A percentile compares a stretch with the other conserved stretches of the same genome.
Evolutionary conservation across 2,329 filamentous ascomycete species (phyloP).

Genomic region (Sclerotinia subarctica): DNA sequence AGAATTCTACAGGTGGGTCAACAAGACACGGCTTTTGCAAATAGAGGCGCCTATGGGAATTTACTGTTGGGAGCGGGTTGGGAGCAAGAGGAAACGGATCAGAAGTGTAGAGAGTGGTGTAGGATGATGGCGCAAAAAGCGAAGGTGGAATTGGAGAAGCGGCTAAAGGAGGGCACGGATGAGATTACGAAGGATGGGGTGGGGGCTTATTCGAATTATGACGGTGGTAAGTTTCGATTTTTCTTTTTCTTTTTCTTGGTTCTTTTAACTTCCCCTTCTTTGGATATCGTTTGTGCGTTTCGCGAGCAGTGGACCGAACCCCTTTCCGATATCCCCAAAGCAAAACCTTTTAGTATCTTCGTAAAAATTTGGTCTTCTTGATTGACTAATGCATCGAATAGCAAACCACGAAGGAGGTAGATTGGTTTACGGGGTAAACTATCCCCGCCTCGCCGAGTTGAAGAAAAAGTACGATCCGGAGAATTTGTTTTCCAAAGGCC

Average conservation of each 20-base stretch:
- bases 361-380: not conserved
- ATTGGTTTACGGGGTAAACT: slow-evolving; percentile 27
- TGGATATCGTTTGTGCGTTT: not conserved
- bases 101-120: slow-evolving; percentile 27
- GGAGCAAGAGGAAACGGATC: slow-evolving; percentile 28
- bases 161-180: slow-evolving; percentile 13
- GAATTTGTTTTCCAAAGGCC: slow-evolving; percentile 20
- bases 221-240: slow-evolving; percentile 11
- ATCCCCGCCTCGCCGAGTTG: slow-evolving; percentile 25
- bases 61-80: slow-evolving; percentile 36
- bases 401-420: slow-evolving; percentile 22
- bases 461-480: slow-evolving; percentile 31
- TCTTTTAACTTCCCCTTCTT: not conserved
- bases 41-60: slow-evolving; percentile 34
- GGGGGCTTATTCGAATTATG: slow-evolving; percentile 22
- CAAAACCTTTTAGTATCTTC: not conserved
- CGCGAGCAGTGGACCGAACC: not conserved
- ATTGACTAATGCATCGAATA: slow-evolving; percentile 8
- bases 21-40: slow-evolving; percentile 32
- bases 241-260: not conserved
- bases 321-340: not conserved
- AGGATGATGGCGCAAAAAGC: slow-evolving; percentile 25
- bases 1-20: slow-evolving; percentile 29
- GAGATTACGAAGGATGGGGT: slow-evolving; percentile 19
- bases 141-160: slow-evolving; percentile 22